Percentiles rank a stretch among this genome's conserved stretches.
These are phyloP conservation scores for Mortierella sp. DNA, from an alignment of 371 early-diverging fungal genomes.

Conservation along the genomic window DNA sequence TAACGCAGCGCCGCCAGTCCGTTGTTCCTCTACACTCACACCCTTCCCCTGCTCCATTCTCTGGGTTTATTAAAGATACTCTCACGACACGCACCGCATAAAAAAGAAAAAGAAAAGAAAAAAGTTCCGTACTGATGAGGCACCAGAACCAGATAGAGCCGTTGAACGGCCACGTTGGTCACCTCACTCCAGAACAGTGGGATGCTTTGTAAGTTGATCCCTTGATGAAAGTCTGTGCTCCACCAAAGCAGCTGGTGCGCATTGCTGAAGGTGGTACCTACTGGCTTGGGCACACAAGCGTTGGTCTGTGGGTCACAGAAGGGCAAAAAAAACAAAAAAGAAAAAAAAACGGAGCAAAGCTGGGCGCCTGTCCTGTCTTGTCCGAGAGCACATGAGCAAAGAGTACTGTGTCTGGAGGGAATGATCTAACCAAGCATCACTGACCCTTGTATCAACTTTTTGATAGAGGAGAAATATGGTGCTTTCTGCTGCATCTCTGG, in stretches of 20 bases:
- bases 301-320: neutral
- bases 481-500: constrained; percentile 49
- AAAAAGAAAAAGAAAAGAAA: neutral
- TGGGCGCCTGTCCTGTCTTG: too few relatives aligned
- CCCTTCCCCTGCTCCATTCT: neutral
- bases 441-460: neutral
- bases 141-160: constrained; percentile 14
- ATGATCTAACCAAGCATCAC: neutral
- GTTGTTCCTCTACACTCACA: neutral
- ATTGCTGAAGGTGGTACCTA: too few relatives aligned
- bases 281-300: too few relatives aligned
- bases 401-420: neutral
- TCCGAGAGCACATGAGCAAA: neutral
- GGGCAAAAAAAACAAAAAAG: too few relatives aligned
- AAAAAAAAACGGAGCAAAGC: too few relatives aligned
- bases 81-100: too few relatives aligned
- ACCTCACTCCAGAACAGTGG: constrained; percentile 45
- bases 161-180: constrained; percentile 35
- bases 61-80: too few relatives aligned
- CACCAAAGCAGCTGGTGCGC: too few relatives aligned
- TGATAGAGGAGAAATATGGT: constrained; percentile 51
- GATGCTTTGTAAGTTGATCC: constrained; percentile 43
- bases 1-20: too few relatives aligned
- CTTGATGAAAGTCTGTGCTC: too few relatives aligned
- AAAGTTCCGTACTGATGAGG: constrained; percentile 20